phyloP scores from a whole-genome alignment of 2,329 filamentous ascomycete species.

The Conoideocrella luteorostrata region DNA sequence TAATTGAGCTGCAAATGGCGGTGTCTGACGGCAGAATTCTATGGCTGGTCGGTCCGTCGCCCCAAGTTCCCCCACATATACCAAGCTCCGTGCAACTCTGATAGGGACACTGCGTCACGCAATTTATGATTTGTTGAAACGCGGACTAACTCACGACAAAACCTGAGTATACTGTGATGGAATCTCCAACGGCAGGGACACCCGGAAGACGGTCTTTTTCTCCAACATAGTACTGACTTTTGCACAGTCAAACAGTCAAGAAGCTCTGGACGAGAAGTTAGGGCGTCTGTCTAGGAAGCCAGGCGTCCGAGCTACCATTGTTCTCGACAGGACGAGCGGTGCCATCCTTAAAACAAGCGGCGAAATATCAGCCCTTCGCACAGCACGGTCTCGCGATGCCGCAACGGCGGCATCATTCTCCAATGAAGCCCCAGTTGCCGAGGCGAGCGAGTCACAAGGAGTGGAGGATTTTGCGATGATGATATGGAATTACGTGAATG shows the following conservation, averaged over 20 bases:
- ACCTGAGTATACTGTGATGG: conserved; percentile 8
- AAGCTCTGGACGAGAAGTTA: conserved; percentile 59
- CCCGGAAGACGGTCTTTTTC: background rate
- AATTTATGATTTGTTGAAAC: background rate
- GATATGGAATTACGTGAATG: conserved; percentile 70
- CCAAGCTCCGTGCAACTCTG: background rate
- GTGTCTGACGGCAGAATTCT: conserved; percentile 36
- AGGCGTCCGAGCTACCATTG: conserved; percentile 71
- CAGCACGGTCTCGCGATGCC: conserved; percentile 28
- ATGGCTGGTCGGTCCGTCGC: background rate
- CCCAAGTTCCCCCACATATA: conserved; percentile 1
- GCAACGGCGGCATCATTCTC: conserved; percentile 38
- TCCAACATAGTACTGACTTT: conserved; percentile 2
- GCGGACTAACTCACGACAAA: background rate
- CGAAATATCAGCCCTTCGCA: conserved; percentile 51
- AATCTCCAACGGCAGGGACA: conserved; percentile 8
- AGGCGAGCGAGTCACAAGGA: conserved; percentile 47
- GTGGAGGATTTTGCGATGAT: conserved; percentile 68
- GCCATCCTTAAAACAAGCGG: conserved; percentile 71
- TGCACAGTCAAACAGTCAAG: conserved; percentile 40
- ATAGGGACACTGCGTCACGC: background rate
- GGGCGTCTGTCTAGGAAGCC: conserved; percentile 69
- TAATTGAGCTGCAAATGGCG: too few species aligned
- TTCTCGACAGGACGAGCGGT: conserved; percentile 65
- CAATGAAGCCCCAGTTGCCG: conserved; percentile 34